These are phyloP conservation scores for Penicillium fuscoglaucum DNA, from an alignment of 2,329 filamentous ascomycete genomes.

Conservation along the genomic window DNA sequence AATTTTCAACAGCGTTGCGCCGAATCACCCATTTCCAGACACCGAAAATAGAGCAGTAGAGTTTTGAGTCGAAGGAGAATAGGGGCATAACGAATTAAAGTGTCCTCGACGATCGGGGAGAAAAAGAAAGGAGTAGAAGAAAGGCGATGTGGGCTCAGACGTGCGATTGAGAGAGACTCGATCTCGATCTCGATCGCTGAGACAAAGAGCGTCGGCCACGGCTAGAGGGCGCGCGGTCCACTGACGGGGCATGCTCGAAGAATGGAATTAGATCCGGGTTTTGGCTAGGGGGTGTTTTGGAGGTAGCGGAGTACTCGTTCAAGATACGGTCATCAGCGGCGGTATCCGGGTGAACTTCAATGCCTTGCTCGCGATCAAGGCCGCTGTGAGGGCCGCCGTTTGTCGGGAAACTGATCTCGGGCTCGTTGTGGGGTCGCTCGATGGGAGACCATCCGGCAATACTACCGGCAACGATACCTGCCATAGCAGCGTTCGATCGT, in stretches of 20 bases:
- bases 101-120: not conserved
- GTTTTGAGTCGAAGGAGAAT: not conserved
- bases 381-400: conserved; percentile 38
- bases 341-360: conserved; percentile 51
- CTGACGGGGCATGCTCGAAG: conserved; percentile 44
- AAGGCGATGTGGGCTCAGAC: conserved; percentile 7
- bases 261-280: conserved; percentile 47
- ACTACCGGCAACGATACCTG: conserved; percentile 65
- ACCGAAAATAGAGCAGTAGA: conserved; percentile 2
- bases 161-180: conserved; percentile 36
- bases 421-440: conserved; percentile 42
- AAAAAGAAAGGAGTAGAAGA: not conserved
- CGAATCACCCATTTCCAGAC: conserved; percentile 5
- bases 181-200: conserved; percentile 39
- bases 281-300: conserved; percentile 48
- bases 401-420: conserved; percentile 37
- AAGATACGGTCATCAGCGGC: conserved; percentile 48
- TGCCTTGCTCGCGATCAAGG: conserved; percentile 44
- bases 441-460: conserved; percentile 65
- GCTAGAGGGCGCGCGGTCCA: conserved; percentile 33
- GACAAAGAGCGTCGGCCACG: conserved; percentile 40
- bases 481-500: conserved; percentile 65
- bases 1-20: conserved; percentile 8
- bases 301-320: conserved; percentile 35
- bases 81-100: conserved; percentile 3